Conservation (phyloP, 2,329 filamentous ascomycete genomes). For the Penicillium brevicompactum region DNA sequence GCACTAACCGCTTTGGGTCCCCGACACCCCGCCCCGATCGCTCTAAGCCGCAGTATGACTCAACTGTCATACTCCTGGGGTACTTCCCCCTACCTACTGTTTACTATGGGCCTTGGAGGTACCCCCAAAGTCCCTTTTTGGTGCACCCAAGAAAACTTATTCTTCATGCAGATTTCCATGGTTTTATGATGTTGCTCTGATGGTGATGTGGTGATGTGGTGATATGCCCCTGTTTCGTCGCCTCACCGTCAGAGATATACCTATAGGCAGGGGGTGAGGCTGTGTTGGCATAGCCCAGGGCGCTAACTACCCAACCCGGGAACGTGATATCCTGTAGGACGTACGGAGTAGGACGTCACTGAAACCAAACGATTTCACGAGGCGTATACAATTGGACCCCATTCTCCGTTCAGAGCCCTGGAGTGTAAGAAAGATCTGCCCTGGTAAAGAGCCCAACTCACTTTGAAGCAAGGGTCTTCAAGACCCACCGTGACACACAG, state of each 20-base stretch:
- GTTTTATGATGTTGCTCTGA: not conserved
- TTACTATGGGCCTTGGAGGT: not conserved
- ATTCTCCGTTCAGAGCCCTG: too few species aligned
- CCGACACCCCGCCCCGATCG: slow-evolving; percentile 21
- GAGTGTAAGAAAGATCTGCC: too few species aligned
- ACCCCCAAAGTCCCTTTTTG: not conserved
- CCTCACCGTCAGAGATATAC: too few species aligned
- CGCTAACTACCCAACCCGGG: not conserved
- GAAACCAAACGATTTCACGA: too few species aligned
- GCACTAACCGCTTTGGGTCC: slow-evolving; percentile 30
- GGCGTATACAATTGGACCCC: too few species aligned
- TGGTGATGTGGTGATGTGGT: not conserved
- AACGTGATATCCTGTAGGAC: not conserved
- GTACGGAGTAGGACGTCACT: not conserved
- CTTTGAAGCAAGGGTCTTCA: not conserved
- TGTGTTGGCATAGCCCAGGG: slow-evolving; percentile 5
- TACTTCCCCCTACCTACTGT: not conserved
- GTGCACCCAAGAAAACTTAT: not conserved
- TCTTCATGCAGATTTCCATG: not conserved
- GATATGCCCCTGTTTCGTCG: not conserved
- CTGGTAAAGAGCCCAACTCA: too few species aligned
- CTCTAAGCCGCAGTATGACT: slow-evolving; percentile 12
- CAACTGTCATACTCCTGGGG: not conserved
- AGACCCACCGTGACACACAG: slow-evolving; percentile 5
- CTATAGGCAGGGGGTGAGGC: not conserved